These are phyloP conservation scores for Rosa multiflora DNA, from an alignment of 306 rosid species.

Conservation along the genomic window DNA sequence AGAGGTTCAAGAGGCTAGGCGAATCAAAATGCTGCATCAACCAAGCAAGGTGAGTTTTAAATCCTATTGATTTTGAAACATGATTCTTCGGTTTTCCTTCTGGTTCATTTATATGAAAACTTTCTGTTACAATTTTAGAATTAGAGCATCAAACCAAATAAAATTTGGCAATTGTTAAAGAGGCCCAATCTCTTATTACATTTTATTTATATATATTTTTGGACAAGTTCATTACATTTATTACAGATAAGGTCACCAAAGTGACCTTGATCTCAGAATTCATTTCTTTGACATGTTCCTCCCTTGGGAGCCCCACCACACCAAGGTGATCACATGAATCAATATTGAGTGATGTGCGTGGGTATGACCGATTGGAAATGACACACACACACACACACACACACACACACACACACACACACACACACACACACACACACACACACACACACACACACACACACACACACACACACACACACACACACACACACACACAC, in stretches of 20 bases:
- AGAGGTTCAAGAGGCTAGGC: slow-evolving; percentile 96
- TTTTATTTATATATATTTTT: too few relatives aligned
- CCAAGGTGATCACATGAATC: background rate
- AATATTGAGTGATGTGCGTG: too few relatives aligned
- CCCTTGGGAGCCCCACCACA: too few relatives aligned
- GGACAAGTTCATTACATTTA: background rate
- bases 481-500: too few relatives aligned
- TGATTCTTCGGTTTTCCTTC: background rate
- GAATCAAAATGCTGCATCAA: slow-evolving; percentile 94
- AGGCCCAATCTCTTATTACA: background rate
- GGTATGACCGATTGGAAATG: too few relatives aligned
- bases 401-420: too few relatives aligned
- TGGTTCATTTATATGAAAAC: background rate
- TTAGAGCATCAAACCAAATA: background rate
- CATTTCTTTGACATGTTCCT: background rate
- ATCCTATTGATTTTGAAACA: background rate
- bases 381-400: too few relatives aligned
- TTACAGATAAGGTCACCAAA: background rate
- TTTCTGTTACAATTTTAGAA: background rate
- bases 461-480: too few relatives aligned
- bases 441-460: too few relatives aligned
- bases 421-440: too few relatives aligned
- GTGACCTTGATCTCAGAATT: background rate
- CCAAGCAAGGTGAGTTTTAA: slow-evolving; percentile 76
- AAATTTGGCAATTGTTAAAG: background rate